Base-by-base conservation (phyloP, 2,329 filamentous ascomycete species). In the Phoma sp. region DNA sequence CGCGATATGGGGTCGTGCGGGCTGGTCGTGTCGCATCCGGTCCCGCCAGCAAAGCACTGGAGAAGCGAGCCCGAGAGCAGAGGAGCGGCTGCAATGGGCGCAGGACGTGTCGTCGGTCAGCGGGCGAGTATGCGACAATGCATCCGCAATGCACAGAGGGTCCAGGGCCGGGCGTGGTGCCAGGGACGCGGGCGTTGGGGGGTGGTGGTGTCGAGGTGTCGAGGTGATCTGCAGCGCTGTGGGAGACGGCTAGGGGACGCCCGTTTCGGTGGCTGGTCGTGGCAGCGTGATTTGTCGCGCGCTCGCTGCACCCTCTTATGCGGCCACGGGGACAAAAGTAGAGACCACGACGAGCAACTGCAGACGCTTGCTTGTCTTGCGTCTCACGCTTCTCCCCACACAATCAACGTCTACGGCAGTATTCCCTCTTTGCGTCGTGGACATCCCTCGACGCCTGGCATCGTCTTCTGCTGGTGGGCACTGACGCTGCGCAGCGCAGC, bases 21-120 rank as follows among this genome's bases (percentile, higher is more conserved):
- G 60, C 59, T 61, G 41, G 56, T 65, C 65, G 62, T 72, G 69
- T 72, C 71, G 72, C 72, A 74, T 73, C 61, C 65, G 52, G 71
- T 67, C 64, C 62, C 65, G 64, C 61, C 61, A 66, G 64, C 59
- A 57, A 58, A 63, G 63, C 60, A 57, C 58, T 60, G 62, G 63
- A 60, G 59, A 54, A 57, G 55, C 43, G 52, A 45, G 58, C 50
- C 45, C 58, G 49, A 39, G 57, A 56, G 60, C 44, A 51, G 53
- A 39, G 49, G 43, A 37, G 29, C 53, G 65, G 62, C 62, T 59
- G 67, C 65, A 65, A 66, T 58, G 61, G 61, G 66, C 57, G 63
- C 55, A 51, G 64, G 58, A 51, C 57, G 33, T 33, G 60, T 60
- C 57, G 60, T 61, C 55, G 64, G 63, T 54, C 37, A 51, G 60